A percentile compares a stretch with the other conserved stretches of the same genome.
These are phyloP conservation scores for Termitomyces sp. DNA, from an alignment of 1,284 basidiomycete genomes.

Conservation along the genomic window DNA sequence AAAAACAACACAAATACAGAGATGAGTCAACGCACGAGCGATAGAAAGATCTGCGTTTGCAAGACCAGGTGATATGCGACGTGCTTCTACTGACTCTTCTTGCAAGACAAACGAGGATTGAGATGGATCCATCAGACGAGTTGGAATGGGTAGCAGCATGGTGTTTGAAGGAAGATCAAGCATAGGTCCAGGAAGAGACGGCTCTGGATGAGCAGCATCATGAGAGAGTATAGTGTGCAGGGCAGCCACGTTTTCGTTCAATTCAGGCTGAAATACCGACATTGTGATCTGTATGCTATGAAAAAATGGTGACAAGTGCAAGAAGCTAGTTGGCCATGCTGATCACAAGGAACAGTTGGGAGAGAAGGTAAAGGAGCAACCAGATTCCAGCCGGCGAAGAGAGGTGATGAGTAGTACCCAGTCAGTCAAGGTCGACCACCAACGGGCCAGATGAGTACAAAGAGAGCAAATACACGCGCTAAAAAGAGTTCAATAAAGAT, in stretches of 20 bases:
- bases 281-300: slow-evolving; percentile 10
- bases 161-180: slow-evolving; percentile 15
- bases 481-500: neutral
- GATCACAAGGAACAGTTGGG: slow-evolving; percentile 10
- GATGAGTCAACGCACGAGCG: slow-evolving; percentile 44
- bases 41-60: slow-evolving; percentile 55
- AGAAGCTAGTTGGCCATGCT: slow-evolving; percentile 22
- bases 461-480: slow-evolving; percentile 5
- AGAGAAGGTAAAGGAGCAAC: slow-evolving; percentile 14
- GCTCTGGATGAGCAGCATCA: slow-evolving; percentile 19
- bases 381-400: slow-evolving; percentile 15
- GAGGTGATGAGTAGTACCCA: slow-evolving; percentile 8
- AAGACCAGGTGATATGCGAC: slow-evolving; percentile 28
- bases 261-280: slow-evolving; percentile 13
- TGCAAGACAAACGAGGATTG: slow-evolving; percentile 40
- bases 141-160: slow-evolving; percentile 44
- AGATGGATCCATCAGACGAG: slow-evolving; percentile 25
- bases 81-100: slow-evolving; percentile 23
- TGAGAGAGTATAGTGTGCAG: slow-evolving; percentile 16
- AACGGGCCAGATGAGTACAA: slow-evolving; percentile 1
- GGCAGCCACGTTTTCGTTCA: slow-evolving; percentile 22
- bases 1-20: slow-evolving; percentile 6
- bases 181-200: slow-evolving; percentile 3
- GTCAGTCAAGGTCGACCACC: slow-evolving; percentile 1
- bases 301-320: slow-evolving; percentile 1